A percentile compares a stretch with the other conserved stretches of the same genome.
phyloP scores from a whole-genome alignment of 306 rosid genomes.

The Vigna unguiculata region DNA sequence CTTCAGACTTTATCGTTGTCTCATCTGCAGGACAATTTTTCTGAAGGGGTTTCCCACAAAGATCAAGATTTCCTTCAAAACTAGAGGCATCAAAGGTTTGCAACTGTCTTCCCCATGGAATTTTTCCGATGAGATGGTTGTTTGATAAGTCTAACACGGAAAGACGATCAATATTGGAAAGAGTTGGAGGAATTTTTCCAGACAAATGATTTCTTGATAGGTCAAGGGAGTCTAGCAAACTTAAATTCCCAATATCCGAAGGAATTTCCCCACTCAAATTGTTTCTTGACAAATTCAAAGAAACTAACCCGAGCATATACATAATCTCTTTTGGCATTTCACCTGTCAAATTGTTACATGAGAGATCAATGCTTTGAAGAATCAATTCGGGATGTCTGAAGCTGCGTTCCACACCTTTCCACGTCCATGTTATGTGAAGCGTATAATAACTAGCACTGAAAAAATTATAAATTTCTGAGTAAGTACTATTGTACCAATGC shows the following conservation, averaged over 20 bases:
- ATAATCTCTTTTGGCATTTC: constrained; percentile 8
- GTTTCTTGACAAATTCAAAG: constrained; percentile 19
- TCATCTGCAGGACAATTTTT: too few species aligned
- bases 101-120: too few species aligned
- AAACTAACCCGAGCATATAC: background rate
- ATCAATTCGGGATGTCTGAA: constrained; percentile 44
- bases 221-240: background rate
- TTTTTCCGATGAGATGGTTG: too few species aligned
- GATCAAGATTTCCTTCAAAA: too few species aligned
- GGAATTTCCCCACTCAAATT: constrained; percentile 5
- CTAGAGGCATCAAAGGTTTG: too few species aligned
- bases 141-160: too few species aligned
- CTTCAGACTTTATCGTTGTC: too few species aligned
- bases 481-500: background rate
- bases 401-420: constrained; percentile 28
- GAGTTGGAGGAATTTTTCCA: too few species aligned
- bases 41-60: too few species aligned
- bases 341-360: background rate
- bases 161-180: too few species aligned
- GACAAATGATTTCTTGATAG: too few species aligned
- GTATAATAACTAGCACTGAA: background rate
- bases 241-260: too few species aligned
- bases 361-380: background rate
- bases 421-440: background rate
- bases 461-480: background rate